phyloP scores from a whole-genome alignment of 768 basidiomycete genomes.

The Rickenella mellea region DNA sequence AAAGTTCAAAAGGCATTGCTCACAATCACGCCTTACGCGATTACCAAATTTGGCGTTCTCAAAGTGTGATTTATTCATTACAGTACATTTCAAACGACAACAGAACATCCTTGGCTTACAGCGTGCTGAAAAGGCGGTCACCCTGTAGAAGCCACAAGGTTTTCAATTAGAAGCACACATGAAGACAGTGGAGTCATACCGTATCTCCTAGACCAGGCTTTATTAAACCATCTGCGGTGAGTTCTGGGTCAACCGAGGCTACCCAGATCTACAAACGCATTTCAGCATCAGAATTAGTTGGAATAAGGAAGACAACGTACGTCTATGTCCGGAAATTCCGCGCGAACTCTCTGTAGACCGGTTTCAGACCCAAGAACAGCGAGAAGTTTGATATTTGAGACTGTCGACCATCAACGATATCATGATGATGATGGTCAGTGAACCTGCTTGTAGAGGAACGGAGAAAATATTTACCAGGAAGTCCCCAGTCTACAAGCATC shows the following conservation, averaged over 20 bases:
- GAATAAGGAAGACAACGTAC: slow-evolving; percentile 26
- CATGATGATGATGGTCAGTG: slow-evolving; percentile 1
- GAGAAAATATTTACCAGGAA: slow-evolving; percentile 39
- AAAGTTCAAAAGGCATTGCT: too few species aligned
- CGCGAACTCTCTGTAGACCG: slow-evolving; percentile 60
- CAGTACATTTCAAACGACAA: too few species aligned
- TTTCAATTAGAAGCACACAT: slow-evolving; percentile 1
- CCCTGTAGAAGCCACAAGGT: slow-evolving; percentile 36
- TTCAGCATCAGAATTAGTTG: not conserved
- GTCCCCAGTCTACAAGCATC: slow-evolving; percentile 83
- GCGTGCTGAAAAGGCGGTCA: slow-evolving; percentile 76
- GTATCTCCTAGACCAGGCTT: slow-evolving; percentile 89
- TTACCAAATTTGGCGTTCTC: slow-evolving; percentile 20
- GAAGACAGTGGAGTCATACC: slow-evolving; percentile 36
- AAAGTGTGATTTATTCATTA: not conserved
- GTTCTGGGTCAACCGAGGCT: slow-evolving; percentile 63
- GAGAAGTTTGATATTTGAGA: slow-evolving; percentile 69
- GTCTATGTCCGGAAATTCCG: slow-evolving; percentile 71
- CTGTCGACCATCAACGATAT: slow-evolving; percentile 20
- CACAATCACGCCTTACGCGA: slow-evolving; percentile 14
- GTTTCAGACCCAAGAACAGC: slow-evolving; percentile 70
- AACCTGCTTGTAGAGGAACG: too few species aligned
- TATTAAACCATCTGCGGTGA: slow-evolving; percentile 74
- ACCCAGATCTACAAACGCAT: slow-evolving; percentile 61
- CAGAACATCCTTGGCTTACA: too few species aligned